These are phyloP conservation scores for Apium graveolens DNA, from an alignment of 129 eudicot genomes.

Conservation along the genomic window DNA sequence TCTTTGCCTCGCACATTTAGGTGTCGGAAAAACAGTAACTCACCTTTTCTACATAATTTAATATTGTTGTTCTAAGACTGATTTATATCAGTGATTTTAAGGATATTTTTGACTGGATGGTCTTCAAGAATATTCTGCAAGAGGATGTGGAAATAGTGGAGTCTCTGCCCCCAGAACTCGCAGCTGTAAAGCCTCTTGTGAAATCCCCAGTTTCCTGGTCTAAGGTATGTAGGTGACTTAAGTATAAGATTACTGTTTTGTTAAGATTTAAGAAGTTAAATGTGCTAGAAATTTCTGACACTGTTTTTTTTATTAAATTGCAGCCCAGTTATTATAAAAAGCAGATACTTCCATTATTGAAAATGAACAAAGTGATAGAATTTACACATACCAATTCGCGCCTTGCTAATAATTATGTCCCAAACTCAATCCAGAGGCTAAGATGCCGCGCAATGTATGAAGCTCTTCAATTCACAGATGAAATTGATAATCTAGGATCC, in stretches of 20 bases:
- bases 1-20: background rate
- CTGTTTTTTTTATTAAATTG: background rate
- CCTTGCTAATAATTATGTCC: slow-evolving; percentile 51
- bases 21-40: background rate
- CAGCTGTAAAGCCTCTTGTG: slow-evolving; percentile 17
- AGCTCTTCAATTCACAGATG: slow-evolving; percentile 36
- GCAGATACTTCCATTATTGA: slow-evolving; percentile 32
- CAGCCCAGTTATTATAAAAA: slow-evolving; percentile 52
- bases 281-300: background rate
- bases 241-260: background rate
- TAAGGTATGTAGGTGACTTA: slow-evolving; percentile 35
- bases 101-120: slow-evolving; percentile 51
- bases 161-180: slow-evolving; percentile 37
- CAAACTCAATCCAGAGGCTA: slow-evolving; percentile 52
- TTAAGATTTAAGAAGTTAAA: background rate
- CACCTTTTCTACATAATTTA: background rate
- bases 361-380: slow-evolving; percentile 31
- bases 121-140: slow-evolving; percentile 35
- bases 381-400: slow-evolving; percentile 51
- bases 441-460: slow-evolving; percentile 66
- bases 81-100: slow-evolving; percentile 45
- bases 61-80: slow-evolving; percentile 13
- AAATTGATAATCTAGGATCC: slow-evolving; percentile 35
- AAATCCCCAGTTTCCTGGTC: slow-evolving; percentile 67
- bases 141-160: slow-evolving; percentile 50